Base-by-base conservation (phyloP, 768 basidiomycete genomes). In the Clitopilus hobsonii region DNA sequence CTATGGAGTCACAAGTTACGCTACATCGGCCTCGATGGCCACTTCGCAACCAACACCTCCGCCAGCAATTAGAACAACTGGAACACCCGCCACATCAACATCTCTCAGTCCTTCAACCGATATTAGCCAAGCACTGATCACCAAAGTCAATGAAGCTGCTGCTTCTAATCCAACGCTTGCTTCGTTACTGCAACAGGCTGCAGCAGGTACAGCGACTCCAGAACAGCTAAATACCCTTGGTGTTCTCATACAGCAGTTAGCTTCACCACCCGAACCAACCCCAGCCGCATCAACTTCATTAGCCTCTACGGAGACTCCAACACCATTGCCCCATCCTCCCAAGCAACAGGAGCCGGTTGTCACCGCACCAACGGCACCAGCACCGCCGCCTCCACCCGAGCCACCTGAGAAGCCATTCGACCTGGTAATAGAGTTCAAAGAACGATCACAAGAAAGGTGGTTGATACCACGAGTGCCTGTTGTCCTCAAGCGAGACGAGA, bases 211-310 rank as follows among this genome's bases (percentile, higher is more conserved):
- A 38, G 89, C 88, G 6, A 82, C 76, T 38, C 68, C 80, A 4
- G 85, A 84, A 16, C 84, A 91, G 64, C 69, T 86, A 23, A 80
- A 86, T 67, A 81, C 81, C 5, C 80, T 91, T 22, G 85, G 84
- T 23, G 66, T 85, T n/a, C 76, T 89, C n/a, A 85, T 91, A 36
- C 85, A 86, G 57, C 84, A 87, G 22, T 63, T 90, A 41, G 79
- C 84, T 23, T 70, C 65, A 29, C 59, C 69, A 16, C 65, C 63
- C 56, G 61, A 60, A 26, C 38, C 58, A 53, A 26, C 56, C 18
- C 32, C 61, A 8, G 61, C 62, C n/a, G 26, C 60, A 24, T 36
- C 41, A 27, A 28, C 55, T 28, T 16, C 26, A 32, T 51, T 27
- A 18, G 26, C 16, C 30, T 51, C n/a, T n/a, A n/a, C n/a, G n/a